These are phyloP conservation scores for Prunus kanzakura DNA, from an alignment of 306 rosid genomes.

Conservation along the genomic window DNA sequence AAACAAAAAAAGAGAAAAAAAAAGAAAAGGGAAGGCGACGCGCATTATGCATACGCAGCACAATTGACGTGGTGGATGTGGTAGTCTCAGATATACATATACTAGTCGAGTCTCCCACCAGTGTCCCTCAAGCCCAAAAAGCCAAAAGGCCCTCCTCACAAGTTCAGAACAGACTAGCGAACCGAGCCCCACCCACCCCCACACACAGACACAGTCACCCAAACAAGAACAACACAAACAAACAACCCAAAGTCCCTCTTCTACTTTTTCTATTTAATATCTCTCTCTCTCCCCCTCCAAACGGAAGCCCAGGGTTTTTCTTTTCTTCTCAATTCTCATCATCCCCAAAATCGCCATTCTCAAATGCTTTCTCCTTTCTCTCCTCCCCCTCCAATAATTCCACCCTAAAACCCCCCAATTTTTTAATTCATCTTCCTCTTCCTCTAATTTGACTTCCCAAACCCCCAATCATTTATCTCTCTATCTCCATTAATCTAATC, in stretches of 20 bases:
- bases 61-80: neutral
- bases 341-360: neutral
- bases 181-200: neutral
- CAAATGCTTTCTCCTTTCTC: neutral
- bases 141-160: neutral
- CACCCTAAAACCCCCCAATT: neutral
- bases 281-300: neutral
- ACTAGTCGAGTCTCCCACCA: neutral
- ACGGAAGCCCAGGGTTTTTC: neutral
- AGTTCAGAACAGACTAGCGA: neutral
- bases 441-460: neutral
- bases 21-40: slow-evolving; percentile 1
- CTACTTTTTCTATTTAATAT: slow-evolving; percentile 21
- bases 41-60: neutral
- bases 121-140: neutral
- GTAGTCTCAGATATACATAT: neutral
- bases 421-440: neutral
- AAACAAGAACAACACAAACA: no score
- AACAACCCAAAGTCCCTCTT: neutral
- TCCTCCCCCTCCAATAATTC: neutral
- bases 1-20: no score
- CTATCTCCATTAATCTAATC: neutral
- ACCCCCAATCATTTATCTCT: neutral
- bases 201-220: neutral
- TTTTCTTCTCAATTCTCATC: neutral